phyloP scores from a whole-genome alignment of 257 asterid species.

The Eucommia ulmoides region DNA sequence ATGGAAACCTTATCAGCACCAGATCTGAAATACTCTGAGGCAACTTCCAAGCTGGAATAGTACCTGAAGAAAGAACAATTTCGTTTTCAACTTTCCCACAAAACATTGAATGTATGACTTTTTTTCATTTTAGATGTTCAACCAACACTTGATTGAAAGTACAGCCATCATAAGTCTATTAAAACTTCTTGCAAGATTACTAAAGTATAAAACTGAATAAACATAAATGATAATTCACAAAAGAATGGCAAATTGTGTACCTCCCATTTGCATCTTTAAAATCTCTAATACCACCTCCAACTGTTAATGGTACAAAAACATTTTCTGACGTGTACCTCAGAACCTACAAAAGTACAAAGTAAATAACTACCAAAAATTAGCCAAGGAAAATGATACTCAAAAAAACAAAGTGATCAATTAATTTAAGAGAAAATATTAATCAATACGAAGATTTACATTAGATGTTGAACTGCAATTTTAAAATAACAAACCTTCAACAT shows the following conservation, averaged over 20 bases:
- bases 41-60: conserved; percentile 95
- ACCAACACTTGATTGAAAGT: not conserved
- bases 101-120: too few relatives aligned
- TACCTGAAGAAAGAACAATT: conserved; percentile 26
- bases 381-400: not conserved
- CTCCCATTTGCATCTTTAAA: conserved; percentile 82
- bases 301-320: conserved; percentile 86
- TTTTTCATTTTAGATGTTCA: not conserved
- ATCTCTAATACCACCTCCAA: conserved; percentile 95
- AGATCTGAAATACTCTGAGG: conserved; percentile 94
- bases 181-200: too few relatives aligned
- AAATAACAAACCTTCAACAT: conserved; percentile 69
- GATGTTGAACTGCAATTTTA: not conserved
- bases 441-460: not conserved
- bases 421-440: too few relatives aligned
- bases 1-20: conserved; percentile 96
- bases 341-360: conserved; percentile 41
- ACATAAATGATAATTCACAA: conserved; percentile 1
- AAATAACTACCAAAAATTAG: conserved; percentile 5
- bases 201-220: not conserved
- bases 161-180: too few relatives aligned
- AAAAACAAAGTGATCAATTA: too few relatives aligned
- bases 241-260: conserved; percentile 17
- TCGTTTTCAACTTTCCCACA: not conserved
- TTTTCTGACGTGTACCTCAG: conserved; percentile 64